Conservation (phyloP, 2,329 filamentous ascomycete genomes). For the Aspergillus persii region DNA sequence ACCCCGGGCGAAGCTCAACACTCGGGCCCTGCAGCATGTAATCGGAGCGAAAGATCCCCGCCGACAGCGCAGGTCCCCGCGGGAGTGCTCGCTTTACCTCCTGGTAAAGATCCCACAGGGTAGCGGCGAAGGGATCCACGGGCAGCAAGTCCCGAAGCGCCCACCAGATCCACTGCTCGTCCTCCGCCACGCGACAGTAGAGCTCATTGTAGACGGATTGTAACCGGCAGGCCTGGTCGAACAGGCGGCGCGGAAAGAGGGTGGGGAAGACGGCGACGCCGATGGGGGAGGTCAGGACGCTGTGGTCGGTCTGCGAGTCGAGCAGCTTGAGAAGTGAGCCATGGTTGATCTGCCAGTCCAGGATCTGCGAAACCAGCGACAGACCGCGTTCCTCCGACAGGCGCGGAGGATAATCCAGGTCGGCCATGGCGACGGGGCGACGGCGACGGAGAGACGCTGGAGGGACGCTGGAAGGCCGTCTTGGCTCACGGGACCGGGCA, state of each 20-base stretch:
- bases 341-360: slow-evolving; percentile 45
- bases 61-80: slow-evolving; percentile 30
- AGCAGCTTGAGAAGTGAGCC: slow-evolving; percentile 41
- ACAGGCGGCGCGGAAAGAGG: slow-evolving; percentile 31
- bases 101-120: slow-evolving; percentile 39
- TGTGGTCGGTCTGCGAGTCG: slow-evolving; percentile 23
- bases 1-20: not conserved
- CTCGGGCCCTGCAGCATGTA: slow-evolving; percentile 42
- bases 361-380: slow-evolving; percentile 30
- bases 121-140: slow-evolving; percentile 34
- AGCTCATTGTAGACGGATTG: slow-evolving; percentile 59
- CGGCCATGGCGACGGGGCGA: not conserved
- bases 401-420: slow-evolving; percentile 18
- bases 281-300: slow-evolving; percentile 30
- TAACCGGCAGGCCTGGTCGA: slow-evolving; percentile 52
- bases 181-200: slow-evolving; percentile 50
- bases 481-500: not conserved
- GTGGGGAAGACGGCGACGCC: slow-evolving; percentile 37
- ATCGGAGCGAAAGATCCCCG: slow-evolving; percentile 45
- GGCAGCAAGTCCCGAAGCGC: slow-evolving; percentile 32
- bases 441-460: no score
- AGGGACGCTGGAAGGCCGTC: no score
- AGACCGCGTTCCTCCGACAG: slow-evolving; percentile 39
- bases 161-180: slow-evolving; percentile 38
- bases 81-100: slow-evolving; percentile 27